Base-by-base conservation (phyloP, 495 filamentous ascomycete genomes). In the Darksidea phi region DNA sequence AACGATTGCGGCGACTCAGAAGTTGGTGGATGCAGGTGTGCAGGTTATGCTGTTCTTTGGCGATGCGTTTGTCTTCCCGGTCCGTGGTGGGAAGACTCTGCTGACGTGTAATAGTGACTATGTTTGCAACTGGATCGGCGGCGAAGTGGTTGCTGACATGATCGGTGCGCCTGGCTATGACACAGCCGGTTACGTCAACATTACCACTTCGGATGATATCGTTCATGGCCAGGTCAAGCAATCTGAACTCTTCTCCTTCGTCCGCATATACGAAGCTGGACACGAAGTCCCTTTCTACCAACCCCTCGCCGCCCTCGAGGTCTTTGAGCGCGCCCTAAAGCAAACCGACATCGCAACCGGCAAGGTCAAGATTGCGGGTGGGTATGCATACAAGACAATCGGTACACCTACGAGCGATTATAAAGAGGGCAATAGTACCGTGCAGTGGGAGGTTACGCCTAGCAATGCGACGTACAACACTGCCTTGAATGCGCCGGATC, bases 201-300 rank as follows among this genome's bases (percentile, higher is more conserved):
- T 86, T 26, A 71, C 65, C 2, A 84, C 82, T n/a, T 63, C 64
- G 7, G 83, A 86, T 66, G 74, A 71, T 15, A 69, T 84, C 24
- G 76, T 80, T 8, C 82, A 85, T 55, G 88, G 88, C 4, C 82
- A 84, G 46, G 84, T 88, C 23, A 80, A 85, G 10, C 85, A 90
- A 63, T 80, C 80, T 54, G 86, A 82, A 20, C 82, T 85, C 69
- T 85, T 89, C 59, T 84, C 84, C 28, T 91, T 90, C 70, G 78
- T 81, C 25, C 63, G 82, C 85, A 67, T 67, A 48, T 67, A 63
- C 47, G 64, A 67, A 49, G 59, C 64, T 11, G 88, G 88, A 0
- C 88, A 91, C 66, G 80, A 84, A 51, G 82, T 89, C 10, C 86
- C 88, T 1, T 82, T 86, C 37, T 88, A 89, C 64, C 84, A 87